Evolutionary conservation across 2,329 filamentous ascomycete species (phyloP).

Genomic region (Calonectria pseudoturangicola): DNA sequence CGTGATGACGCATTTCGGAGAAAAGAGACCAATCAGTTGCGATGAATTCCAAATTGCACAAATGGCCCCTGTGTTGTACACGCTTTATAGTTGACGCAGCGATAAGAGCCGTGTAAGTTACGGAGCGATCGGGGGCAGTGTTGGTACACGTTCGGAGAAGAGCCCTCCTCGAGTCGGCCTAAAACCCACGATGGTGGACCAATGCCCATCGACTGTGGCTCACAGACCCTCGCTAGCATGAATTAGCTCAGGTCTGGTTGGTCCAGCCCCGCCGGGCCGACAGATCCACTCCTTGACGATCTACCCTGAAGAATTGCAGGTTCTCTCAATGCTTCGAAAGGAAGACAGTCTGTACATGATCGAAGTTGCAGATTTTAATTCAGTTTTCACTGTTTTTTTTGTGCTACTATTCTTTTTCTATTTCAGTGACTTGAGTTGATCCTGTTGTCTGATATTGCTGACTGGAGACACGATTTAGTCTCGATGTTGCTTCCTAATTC

Average conservation of each 20-base stretch:
- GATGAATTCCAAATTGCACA: slow-evolving; percentile 1
- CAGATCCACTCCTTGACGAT: background rate
- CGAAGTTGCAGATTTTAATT: too few species aligned
- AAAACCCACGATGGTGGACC: slow-evolving; percentile 13
- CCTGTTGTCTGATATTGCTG: too few species aligned
- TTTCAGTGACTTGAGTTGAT: background rate
- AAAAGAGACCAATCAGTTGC: background rate
- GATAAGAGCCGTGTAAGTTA: background rate
- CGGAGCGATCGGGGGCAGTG: background rate
- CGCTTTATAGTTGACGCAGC: background rate
- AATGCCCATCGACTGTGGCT: background rate
- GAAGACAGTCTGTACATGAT: background rate
- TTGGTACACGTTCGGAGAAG: background rate
- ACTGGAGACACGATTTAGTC: too few species aligned
- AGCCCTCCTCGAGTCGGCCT: slow-evolving; percentile 1
- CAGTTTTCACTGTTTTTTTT: too few species aligned
- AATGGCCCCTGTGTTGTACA: background rate
- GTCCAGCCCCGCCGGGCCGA: background rate
- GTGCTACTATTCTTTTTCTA: background rate
- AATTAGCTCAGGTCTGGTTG: background rate
- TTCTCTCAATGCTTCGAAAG: background rate
- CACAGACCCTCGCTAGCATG: background rate
- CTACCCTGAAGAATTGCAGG: background rate
- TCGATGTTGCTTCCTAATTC: background rate
- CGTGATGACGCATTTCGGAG: background rate